These are phyloP conservation scores for Keithomyces neogunnii DNA, from an alignment of 2,329 filamentous ascomycete species.

Conservation along the genomic window DNA sequence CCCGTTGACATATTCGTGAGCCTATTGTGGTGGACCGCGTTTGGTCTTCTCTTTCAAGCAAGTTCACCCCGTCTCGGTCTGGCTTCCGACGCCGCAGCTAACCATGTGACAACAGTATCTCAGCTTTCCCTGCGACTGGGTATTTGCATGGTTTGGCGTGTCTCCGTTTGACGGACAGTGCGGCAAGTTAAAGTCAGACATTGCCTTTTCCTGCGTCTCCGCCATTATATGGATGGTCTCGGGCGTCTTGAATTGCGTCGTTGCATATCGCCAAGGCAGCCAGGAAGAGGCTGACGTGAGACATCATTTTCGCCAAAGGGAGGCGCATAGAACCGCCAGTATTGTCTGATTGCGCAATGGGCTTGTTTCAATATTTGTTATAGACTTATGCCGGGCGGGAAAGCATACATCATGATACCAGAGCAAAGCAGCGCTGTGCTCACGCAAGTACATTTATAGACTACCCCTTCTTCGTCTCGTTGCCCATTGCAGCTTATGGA, in stretches of 20 bases:
- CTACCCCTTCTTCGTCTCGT: neutral
- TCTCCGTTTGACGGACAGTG: conserved; percentile 36
- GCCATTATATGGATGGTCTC: conserved; percentile 57
- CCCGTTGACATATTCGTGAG: conserved; percentile 57
- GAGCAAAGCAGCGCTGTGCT: neutral
- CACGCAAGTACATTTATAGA: neutral
- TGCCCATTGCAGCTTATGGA: neutral
- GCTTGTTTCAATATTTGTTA: neutral
- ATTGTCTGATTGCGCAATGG: neutral
- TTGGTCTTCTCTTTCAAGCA: conserved; percentile 50
- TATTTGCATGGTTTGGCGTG: conserved; percentile 47
- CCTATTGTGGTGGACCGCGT: conserved; percentile 55
- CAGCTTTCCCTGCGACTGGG: conserved; percentile 36
- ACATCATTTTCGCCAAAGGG: neutral
- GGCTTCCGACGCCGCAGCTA: neutral
- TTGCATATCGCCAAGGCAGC: neutral
- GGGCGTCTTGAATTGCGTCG: conserved; percentile 29
- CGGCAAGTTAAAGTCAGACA: conserved; percentile 53
- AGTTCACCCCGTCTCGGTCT: conserved; percentile 13
- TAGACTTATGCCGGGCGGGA: neutral
- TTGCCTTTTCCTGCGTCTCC: conserved; percentile 58
- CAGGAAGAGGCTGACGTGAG: neutral
- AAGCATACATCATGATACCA: neutral
- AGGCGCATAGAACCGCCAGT: neutral
- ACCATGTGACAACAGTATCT: conserved; percentile 20